These are phyloP conservation scores for Chlamydomonas asymmetrica DNA, from an alignment of 139 green algal genomes.

Conservation along the genomic window DNA sequence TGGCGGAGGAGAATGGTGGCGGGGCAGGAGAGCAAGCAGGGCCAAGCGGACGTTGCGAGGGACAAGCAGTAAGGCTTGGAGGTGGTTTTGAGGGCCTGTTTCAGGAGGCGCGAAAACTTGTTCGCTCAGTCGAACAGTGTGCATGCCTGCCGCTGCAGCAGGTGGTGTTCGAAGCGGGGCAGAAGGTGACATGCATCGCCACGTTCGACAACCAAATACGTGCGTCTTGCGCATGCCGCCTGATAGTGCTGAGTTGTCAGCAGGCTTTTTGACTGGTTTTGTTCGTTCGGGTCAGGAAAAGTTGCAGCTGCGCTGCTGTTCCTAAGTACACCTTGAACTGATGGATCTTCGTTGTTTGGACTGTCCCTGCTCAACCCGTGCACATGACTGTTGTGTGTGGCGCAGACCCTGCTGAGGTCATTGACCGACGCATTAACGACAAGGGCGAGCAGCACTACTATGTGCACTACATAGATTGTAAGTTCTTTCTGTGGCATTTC, in stretches of 20 bases:
- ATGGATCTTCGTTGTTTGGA: background rate
- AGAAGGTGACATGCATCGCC: slow-evolving; percentile 35
- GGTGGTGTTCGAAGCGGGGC: slow-evolving; percentile 22
- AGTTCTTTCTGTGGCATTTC: slow-evolving; percentile 22
- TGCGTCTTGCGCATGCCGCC: slow-evolving; percentile 1
- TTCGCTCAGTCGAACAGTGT: too few relatives aligned
- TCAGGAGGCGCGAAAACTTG: too few relatives aligned
- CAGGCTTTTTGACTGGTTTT: background rate
- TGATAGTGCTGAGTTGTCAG: background rate
- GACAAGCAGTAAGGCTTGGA: too few relatives aligned
- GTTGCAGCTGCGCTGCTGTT: background rate
- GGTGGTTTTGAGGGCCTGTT: too few relatives aligned
- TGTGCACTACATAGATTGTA: slow-evolving; percentile 89
- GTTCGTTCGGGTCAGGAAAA: background rate
- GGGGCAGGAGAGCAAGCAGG: too few relatives aligned
- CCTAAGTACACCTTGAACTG: background rate
- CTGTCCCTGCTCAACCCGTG: background rate
- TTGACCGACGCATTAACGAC: slow-evolving; percentile 45
- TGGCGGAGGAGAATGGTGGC: too few relatives aligned
- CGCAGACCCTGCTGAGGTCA: slow-evolving; percentile 50
- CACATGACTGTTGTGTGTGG: background rate
- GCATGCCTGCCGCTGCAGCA: too few relatives aligned
- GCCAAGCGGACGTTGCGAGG: too few relatives aligned
- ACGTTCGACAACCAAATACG: slow-evolving; percentile 42
- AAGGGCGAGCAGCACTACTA: slow-evolving; percentile 64